Evolutionary conservation across 2,329 filamentous ascomycete species (phyloP).

Genomic region (Colletotrichum musicola): DNA sequence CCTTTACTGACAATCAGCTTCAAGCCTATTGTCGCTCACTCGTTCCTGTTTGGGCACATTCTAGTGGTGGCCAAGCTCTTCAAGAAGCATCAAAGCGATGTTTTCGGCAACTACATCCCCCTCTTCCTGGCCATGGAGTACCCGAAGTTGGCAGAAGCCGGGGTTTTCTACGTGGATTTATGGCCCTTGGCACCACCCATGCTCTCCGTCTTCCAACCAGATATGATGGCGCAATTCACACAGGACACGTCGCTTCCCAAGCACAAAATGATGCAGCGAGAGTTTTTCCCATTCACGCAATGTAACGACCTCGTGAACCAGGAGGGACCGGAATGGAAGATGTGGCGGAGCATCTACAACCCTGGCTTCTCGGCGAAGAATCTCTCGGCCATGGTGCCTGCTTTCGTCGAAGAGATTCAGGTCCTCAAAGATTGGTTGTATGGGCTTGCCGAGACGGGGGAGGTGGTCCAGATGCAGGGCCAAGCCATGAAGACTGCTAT

Average conservation of each 20-base stretch:
- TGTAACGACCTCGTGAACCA: conserved; percentile 48
- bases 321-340: conserved; percentile 45
- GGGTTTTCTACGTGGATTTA: conserved; percentile 44
- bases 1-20: background rate
- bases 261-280: conserved; percentile 46
- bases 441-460: background rate
- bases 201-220: conserved; percentile 39
- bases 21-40: conserved; percentile 43
- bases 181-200: conserved; percentile 44
- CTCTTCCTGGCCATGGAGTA: conserved; percentile 31
- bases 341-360: conserved; percentile 49
- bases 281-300: conserved; percentile 47
- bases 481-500: conserved; percentile 53
- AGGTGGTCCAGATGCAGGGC: conserved; percentile 46
- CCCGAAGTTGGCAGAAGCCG: conserved; percentile 40
- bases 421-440: conserved; percentile 44
- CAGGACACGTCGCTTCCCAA: conserved; percentile 42
- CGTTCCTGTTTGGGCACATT: conserved; percentile 44
- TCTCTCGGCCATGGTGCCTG: conserved; percentile 49
- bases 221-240: conserved; percentile 43
- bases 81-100: conserved; percentile 41
- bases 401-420: conserved; percentile 52
- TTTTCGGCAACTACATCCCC: conserved; percentile 45
- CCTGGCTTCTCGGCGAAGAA: conserved; percentile 53
- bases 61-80: conserved; percentile 39